A percentile compares a stretch with the other conserved stretches of the same genome.
Evolutionary conservation across 2,329 filamentous ascomycete genomes (phyloP).

Genomic region (Byssochlamys sp.): DNA sequence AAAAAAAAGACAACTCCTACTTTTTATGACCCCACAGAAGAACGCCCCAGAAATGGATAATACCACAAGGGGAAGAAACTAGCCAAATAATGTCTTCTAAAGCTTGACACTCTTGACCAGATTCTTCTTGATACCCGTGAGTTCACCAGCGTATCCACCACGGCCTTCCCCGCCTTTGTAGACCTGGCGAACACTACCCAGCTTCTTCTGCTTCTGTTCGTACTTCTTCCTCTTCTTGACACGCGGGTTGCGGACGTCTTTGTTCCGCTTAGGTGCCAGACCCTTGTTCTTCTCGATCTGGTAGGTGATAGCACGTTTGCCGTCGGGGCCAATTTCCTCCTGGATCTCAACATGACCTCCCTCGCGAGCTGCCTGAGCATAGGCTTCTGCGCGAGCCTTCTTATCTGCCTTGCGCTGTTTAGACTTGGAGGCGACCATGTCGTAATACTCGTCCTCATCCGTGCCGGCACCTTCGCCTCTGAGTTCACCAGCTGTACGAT

Average conservation of each 20-base stretch:
- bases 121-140: conserved; percentile 89
- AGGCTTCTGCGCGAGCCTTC: conserved; percentile 55
- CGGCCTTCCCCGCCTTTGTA: conserved; percentile 78
- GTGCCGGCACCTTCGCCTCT: conserved; percentile 29
- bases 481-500: conserved; percentile 44
- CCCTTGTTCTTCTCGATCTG: conserved; percentile 97
- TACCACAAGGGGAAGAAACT: background rate
- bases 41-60: conserved; percentile 10
- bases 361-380: conserved; percentile 45
- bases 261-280: conserved; percentile 76
- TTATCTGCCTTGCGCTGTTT: conserved; percentile 59
- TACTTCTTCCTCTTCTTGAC: conserved; percentile 98
- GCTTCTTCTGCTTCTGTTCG: conserved; percentile 94
- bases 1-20: background rate
- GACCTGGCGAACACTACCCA: conserved; percentile 71
- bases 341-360: conserved; percentile 55
- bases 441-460: conserved; percentile 61
- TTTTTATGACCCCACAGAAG: conserved; percentile 13
- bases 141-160: conserved; percentile 80
- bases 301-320: conserved; percentile 86
- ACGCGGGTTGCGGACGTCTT: conserved; percentile 86
- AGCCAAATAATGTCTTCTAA: conserved; percentile 32
- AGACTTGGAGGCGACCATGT: conserved; percentile 61
- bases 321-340: conserved; percentile 66
- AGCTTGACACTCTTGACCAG: conserved; percentile 90